Evolutionary conservation across 1,284 basidiomycete species (phyloP), one percentile per base, ranked within the genome.

Genomic region (Moesziomyces sp.): DNA sequence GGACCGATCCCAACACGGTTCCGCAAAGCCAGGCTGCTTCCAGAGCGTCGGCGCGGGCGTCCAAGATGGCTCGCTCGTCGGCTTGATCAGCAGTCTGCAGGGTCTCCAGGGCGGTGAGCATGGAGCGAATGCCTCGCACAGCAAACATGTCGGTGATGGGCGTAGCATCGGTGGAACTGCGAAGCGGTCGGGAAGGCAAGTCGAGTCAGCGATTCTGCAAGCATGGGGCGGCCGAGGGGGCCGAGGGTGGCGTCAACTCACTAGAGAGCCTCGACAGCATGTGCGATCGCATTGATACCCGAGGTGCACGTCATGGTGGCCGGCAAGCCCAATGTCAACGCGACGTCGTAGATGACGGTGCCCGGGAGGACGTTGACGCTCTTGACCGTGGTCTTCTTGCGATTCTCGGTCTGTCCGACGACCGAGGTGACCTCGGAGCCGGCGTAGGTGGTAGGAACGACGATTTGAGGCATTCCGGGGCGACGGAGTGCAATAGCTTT

Each of bases 221-320:
- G 28, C 9, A 28, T 28, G 28, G 28, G 28, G 28, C 28, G 28
- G 28, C 9, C 28, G 28, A 28, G 28, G 28, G 28, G 9, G 9
- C 28, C 6, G 28, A 28, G 28, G 28, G 28, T 28, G 28, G 28
- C 28, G 28, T 28, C 28, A 9, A 52, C 46, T 53, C 30, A 51
- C 62, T 48, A 55, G 35, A 58, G 28, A 8, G 52, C 45, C 33
- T 55, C 58, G 51, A 64, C 69, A 35, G 86, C 85, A 70, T 87
- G 87, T 0, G 86, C 87, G 60, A 87, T 86, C 13, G 87, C 86
- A 72, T 87, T 87, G 48, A 87, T 76, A 26, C 86, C 86, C 28
- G 85, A 85, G 3, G 87, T 87, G 51, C 85, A 83, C 10, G 86
- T 86, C 77, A 86, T 83, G 55, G 81, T 78, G 21, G 69, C 53